Evolutionary conservation across 2,329 filamentous ascomycete species (phyloP), one percentile per base, ranked within the genome.

Genomic region (Pseudogymnoascus sp.): DNA sequence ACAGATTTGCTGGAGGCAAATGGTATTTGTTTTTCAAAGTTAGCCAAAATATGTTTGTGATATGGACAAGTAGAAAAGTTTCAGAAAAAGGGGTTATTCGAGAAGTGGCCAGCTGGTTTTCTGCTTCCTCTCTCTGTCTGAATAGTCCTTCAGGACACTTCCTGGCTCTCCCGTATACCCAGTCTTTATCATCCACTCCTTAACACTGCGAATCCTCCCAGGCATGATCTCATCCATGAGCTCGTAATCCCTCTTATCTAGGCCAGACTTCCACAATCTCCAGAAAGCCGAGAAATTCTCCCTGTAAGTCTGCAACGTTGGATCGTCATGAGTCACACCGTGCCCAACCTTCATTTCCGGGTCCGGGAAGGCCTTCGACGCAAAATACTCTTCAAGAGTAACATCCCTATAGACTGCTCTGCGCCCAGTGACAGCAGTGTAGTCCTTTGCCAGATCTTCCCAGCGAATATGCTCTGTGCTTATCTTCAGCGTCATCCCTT

Each of bases 171-270:
- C 64, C 26, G 56, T 60, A 61, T 62, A 65, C 7, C 41, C 30
- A 30, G 59, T 58, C 60, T 60, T 60, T 13, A 34, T 33, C 59
- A 65, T 63, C 63, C 63, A 65, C 26, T 63, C 57, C 56, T 59
- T 62, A 3, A 62, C 21, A 26, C 41, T 64, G 37, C 52, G 64
- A 33, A 65, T 39, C 21, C 64, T 60, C 4, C 18, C 39, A 0
- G 64, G 65, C 39, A 64, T 55, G 45, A 67, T 65, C 19, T 60
- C 59, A 59, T 67, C 65, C 58, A 67, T 33, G 9, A 65, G 5
- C 23, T 45, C 59, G 38, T 62, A 59, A 59, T 65, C 57, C 48
- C 64, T 39, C 7, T 28, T 13, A 7, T 30, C 26, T 30, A 52
- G 45, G n/a, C 23, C 45, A 6, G 45, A 52, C 35, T 48, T 60